phyloP scores from a whole-genome alignment of 2,329 filamentous ascomycete species.

The Alternaria sp. region DNA sequence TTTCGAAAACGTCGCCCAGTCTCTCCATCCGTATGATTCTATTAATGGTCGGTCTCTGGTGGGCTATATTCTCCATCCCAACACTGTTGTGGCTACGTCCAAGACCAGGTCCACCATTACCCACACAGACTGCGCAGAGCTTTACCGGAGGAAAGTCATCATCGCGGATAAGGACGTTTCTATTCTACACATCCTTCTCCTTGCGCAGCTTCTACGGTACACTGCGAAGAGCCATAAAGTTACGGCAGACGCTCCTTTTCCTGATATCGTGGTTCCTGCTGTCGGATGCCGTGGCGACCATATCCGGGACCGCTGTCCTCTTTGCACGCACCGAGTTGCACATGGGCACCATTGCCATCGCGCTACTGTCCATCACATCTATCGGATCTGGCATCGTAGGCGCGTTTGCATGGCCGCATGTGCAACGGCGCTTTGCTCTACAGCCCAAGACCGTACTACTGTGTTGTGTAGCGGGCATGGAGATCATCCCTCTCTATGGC shows the following conservation, averaged over 20 bases:
- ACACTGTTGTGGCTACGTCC: constrained; percentile 83
- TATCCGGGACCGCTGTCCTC: constrained; percentile 89
- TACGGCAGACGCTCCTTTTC: constrained; percentile 76
- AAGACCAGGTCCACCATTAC: constrained; percentile 81
- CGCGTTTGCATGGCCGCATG: constrained; percentile 83
- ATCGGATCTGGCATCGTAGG: constrained; percentile 85
- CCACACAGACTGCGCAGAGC: constrained; percentile 25
- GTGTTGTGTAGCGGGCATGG: constrained; percentile 82
- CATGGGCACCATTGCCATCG: constrained; percentile 85
- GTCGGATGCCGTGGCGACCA: constrained; percentile 90
- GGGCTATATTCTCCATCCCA: constrained; percentile 85
- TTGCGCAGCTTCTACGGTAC: constrained; percentile 85
- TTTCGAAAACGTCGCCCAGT: constrained; percentile 71
- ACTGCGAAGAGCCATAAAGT: constrained; percentile 70
- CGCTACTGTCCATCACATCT: constrained; percentile 86
- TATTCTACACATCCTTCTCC: constrained; percentile 78
- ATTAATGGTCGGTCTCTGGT: constrained; percentile 84
- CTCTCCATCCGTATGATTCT: constrained; percentile 83
- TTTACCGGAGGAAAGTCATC: constrained; percentile 9
- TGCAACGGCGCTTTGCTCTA: constrained; percentile 71
- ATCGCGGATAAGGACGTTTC: constrained; percentile 35
- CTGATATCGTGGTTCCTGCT: constrained; percentile 88
- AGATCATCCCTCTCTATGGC: constrained; percentile 88
- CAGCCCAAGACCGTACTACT: constrained; percentile 83
- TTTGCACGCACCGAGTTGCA: constrained; percentile 90